A percentile compares a stretch with the other conserved stretches of the same genome.
Conservation (phyloP, 768 basidiomycete genomes). For the Tylopilus intermedius region DNA sequence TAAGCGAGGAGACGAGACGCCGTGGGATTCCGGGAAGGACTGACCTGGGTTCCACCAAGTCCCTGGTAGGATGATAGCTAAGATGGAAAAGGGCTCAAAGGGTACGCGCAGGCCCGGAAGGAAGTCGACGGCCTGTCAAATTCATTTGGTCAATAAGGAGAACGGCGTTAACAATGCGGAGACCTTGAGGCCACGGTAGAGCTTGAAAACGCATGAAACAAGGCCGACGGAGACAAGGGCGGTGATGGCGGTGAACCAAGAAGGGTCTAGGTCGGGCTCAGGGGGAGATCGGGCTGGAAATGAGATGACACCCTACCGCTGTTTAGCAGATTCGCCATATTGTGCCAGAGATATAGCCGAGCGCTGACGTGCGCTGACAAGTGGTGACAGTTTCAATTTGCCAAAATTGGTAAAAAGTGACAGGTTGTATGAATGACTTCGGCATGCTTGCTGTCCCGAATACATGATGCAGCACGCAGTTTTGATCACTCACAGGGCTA, state of each 20-base stretch:
- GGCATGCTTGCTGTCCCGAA: no score
- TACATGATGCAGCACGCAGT: no score
- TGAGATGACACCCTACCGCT: background rate
- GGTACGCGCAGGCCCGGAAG: conserved; percentile 21
- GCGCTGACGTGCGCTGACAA: no score
- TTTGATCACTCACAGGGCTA: no score
- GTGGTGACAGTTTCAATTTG: no score
- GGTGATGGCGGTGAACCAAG: background rate
- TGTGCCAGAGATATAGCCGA: no score
- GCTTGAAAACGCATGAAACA: conserved; percentile 15
- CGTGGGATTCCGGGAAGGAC: background rate
- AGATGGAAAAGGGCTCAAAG: conserved; percentile 13
- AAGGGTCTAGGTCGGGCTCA: background rate
- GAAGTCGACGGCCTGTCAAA: conserved; percentile 11
- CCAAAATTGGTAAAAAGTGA: no score
- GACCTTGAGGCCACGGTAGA: conserved; percentile 15
- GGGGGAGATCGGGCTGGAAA: background rate
- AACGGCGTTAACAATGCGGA: background rate
- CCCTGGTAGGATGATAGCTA: conserved; percentile 12
- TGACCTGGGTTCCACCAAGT: conserved; percentile 20
- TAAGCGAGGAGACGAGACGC: background rate
- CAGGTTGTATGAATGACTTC: no score
- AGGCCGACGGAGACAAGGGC: conserved; percentile 1
- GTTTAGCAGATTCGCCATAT: no score
- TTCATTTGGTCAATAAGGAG: background rate